phyloP scores from a whole-genome alignment of 1,284 basidiomycete genomes.

The Papiliotrema fonsecae region DNA sequence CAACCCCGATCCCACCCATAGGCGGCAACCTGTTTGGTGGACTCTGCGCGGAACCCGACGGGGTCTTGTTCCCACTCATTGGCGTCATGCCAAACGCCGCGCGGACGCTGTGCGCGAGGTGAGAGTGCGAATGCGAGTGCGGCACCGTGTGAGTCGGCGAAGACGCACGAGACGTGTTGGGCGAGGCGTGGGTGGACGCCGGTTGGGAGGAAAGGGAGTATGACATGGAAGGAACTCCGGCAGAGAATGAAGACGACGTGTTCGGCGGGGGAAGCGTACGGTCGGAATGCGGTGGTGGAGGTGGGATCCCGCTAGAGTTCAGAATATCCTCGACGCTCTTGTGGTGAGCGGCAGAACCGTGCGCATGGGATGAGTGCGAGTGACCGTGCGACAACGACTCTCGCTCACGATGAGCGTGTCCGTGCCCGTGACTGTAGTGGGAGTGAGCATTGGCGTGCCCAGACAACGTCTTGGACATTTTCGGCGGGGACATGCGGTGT shows the following conservation, averaged over 20 bases:
- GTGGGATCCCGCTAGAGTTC: conserved; percentile 43
- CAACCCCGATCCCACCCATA: conserved; percentile 6
- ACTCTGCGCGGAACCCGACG: not conserved
- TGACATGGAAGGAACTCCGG: conserved; percentile 24
- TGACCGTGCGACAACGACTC: not conserved
- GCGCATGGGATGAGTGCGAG: not conserved
- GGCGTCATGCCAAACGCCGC: conserved; percentile 86
- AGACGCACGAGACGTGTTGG: conserved; percentile 36
- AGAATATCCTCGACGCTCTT: conserved; percentile 49
- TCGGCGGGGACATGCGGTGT: conserved; percentile 41
- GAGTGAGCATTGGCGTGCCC: conserved; percentile 5
- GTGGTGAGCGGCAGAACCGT: not conserved
- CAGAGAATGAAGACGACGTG: conserved; percentile 32
- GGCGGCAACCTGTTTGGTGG: conserved; percentile 34
- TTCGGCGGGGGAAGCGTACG: conserved; percentile 42
- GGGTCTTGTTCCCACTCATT: conserved; percentile 51
- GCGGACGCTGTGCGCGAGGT: conserved; percentile 59
- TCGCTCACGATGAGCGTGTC: not conserved
- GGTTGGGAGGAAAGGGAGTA: conserved; percentile 24
- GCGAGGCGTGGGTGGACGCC: conserved; percentile 31
- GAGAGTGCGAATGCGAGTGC: conserved; percentile 8
- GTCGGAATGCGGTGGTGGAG: conserved; percentile 33
- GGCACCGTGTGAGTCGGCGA: conserved; percentile 34
- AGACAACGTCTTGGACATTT: conserved; percentile 24
- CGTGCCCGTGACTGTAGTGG: not conserved